phyloP scores from a whole-genome alignment of 352 stramenopile genomes.

The Phytophthora crassamura region DNA sequence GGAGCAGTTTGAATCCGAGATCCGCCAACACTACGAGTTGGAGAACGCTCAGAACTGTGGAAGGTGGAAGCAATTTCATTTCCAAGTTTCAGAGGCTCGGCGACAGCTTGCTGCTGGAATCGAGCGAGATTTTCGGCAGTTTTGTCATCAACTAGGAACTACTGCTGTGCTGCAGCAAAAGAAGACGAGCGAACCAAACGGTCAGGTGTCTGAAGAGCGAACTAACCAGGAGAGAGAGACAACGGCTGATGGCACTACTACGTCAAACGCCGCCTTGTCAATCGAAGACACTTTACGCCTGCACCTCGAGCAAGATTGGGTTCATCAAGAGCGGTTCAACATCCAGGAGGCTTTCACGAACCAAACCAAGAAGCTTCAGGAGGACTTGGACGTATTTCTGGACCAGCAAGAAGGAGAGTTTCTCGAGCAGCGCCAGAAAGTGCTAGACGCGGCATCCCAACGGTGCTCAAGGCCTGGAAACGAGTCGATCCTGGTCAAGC shows the following conservation, averaged over 20 bases:
- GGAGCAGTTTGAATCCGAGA: constrained; percentile 60
- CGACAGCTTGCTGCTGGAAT: constrained; percentile 35
- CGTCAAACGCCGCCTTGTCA: neutral
- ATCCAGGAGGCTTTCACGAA: constrained; percentile 75
- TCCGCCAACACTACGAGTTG: constrained; percentile 64
- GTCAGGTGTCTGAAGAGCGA: neutral
- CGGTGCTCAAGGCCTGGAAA: neutral
- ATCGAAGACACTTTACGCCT: constrained; percentile 32
- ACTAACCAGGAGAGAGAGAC: constrained; percentile 22
- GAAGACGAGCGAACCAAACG: neutral
- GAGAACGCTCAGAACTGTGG: constrained; percentile 55
- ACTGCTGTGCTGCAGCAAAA: neutral
- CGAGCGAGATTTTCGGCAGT: constrained; percentile 37
- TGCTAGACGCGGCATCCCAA: constrained; percentile 26
- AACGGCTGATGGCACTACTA: neutral
- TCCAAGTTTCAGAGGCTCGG: constrained; percentile 28
- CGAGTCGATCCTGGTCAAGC: neutral
- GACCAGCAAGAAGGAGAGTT: constrained; percentile 54
- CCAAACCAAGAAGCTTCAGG: constrained; percentile 60
- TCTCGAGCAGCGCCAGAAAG: constrained; percentile 38
- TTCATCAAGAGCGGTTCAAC: constrained; percentile 72
- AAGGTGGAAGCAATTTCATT: constrained; percentile 62
- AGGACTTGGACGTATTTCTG: constrained; percentile 51
- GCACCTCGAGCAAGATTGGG: constrained; percentile 52
- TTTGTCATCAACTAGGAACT: constrained; percentile 28